These are phyloP conservation scores for Chloranthus sessilifolius DNA, from an alignment of 164 flowering plant genomes.

Conservation along the genomic window DNA sequence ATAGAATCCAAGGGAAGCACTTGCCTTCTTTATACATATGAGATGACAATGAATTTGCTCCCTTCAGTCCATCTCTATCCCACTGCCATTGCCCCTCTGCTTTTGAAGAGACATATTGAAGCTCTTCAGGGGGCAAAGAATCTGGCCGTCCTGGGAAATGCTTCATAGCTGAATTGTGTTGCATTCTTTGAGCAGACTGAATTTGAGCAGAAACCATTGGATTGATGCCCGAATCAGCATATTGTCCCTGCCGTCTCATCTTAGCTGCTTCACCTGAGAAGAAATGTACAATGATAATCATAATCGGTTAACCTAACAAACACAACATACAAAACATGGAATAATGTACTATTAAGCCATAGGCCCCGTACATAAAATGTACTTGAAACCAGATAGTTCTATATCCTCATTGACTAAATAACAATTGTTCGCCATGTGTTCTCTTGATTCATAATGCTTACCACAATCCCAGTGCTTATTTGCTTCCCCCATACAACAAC, in stretches of 20 bases:
- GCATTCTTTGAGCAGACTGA: constrained; percentile 37
- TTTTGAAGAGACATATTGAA: constrained; percentile 25
- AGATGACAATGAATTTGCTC: constrained; percentile 21
- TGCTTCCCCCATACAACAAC: too few species aligned
- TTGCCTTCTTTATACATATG: constrained; percentile 26
- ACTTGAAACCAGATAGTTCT: too few species aligned
- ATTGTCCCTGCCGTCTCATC: constrained; percentile 31
- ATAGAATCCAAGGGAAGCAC: too few species aligned
- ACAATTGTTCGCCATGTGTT: too few species aligned
- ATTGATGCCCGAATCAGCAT: constrained; percentile 24
- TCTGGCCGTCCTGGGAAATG: constrained; percentile 28
- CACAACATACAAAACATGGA: constrained; percentile 6
- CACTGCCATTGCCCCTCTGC: constrained; percentile 37
- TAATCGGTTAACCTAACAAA: constrained; percentile 10
- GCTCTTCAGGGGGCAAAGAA: constrained; percentile 25
- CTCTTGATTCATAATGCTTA: too few species aligned
- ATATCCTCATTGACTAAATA: too few species aligned
- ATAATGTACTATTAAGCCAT: not conserved
- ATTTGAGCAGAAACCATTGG: constrained; percentile 23
- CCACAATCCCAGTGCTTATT: too few species aligned
- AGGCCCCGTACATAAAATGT: too few species aligned
- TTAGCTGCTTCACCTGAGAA: constrained; percentile 13
- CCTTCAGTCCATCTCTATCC: constrained; percentile 28
- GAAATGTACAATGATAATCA: too few species aligned
- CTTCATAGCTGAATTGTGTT: constrained; percentile 21